Evolutionary conservation across 202 grass and related monocot species (phyloP), one percentile per base, ranked within the genome.

Genomic region (Sporobolus alterniflorus): DNA sequence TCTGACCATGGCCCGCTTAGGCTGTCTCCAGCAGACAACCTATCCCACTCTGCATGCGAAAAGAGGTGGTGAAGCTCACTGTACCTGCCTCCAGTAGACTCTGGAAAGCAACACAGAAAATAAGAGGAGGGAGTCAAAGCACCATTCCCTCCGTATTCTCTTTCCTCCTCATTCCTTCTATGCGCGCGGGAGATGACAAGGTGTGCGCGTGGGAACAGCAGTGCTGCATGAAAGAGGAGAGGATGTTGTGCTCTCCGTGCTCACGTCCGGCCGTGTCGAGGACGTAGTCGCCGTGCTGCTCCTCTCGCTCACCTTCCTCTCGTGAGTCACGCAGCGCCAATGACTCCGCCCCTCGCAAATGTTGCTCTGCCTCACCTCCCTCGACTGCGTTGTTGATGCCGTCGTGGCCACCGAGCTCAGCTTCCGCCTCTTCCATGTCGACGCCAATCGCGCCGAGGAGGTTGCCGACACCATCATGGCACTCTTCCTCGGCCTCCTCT

Each of bases 401-500:
- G 86, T 87, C 25, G 87, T 77, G 0, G 96, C 93, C 48, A 79
- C 91, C 11, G 96, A 98, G 68, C 96, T 98, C 25, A 92, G 92
- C 2, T 82, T 98, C 77, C 81, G 90, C 68, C 84, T 98, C 31
- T 84, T 90, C 28, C 95, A 98, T 36, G 90, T 95, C 12, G 92
- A 94, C 80, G 84, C 95, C 42, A 91, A 86, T 75, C 90, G 92
- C 46, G 88, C 90, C 20, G 90, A 93, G 82, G 95, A 95, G 92
- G 82, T 98, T 1, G 88, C 90, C 9, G 95, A 98, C 81, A 95
- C 92, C 24, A 86, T 98, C 74, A 98, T 95, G 95, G 95, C 95
- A 68, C 92, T 98, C 56, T 83, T 98, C 83, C 90, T 98, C 17
- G 91, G 93, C 5, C 91, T 99, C 80, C 88, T 99, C 55, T 89